phyloP scores from a whole-genome alignment of 169 alveolate species.

The Fabrea salina region DNA sequence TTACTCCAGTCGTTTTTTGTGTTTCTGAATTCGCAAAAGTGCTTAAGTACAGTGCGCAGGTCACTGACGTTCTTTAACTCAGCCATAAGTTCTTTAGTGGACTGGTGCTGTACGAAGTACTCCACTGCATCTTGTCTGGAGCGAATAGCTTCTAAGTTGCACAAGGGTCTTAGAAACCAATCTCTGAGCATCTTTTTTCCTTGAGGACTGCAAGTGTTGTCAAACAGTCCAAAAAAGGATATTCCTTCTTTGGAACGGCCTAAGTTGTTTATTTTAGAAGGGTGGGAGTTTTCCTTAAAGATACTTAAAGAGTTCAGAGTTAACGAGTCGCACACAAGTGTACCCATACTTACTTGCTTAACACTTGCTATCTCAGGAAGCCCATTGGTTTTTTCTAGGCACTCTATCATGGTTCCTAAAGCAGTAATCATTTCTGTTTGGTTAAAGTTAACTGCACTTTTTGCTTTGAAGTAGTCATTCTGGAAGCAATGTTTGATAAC shows the following conservation, averaged over 20 bases:
- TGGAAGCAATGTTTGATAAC: neutral
- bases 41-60: neutral
- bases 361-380: neutral
- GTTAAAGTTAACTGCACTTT: neutral
- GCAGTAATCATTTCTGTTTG: neutral
- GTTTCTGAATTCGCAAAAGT: neutral
- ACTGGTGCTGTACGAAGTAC: neutral
- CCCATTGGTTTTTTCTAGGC: neutral
- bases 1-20: neutral
- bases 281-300: constrained; percentile 8
- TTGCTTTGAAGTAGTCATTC: neutral
- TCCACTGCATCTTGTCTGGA: neutral
- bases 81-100: neutral
- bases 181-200: constrained; percentile 12
- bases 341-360: neutral
- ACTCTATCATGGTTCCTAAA: neutral
- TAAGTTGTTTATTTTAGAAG: neutral
- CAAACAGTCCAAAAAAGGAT: constrained; percentile 11
- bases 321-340: neutral
- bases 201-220: constrained; percentile 11
- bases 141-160: neutral
- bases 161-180: neutral
- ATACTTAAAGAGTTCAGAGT: neutral
- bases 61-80: neutral
- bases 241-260: constrained; percentile 28